phyloP scores from a whole-genome alignment of 768 basidiomycete species.

The Phaeolepiota aurea region DNA sequence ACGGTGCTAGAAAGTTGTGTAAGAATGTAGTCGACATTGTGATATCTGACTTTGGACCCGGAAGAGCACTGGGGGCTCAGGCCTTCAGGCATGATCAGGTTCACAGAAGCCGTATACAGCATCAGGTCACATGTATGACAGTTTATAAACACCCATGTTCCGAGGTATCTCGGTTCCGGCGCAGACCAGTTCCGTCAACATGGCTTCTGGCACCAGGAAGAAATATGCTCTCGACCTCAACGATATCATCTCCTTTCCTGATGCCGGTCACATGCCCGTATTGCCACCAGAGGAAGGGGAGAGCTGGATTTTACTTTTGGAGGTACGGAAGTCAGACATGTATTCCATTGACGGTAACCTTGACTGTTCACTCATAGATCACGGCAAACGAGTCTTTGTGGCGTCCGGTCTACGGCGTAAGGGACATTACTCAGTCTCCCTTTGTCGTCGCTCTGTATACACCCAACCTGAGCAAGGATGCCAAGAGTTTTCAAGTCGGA shows the following conservation, averaged over 20 bases:
- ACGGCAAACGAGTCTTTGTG: constrained; percentile 6
- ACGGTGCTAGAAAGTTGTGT: too few species aligned
- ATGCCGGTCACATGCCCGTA: constrained; percentile 12
- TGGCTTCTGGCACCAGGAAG: not conserved
- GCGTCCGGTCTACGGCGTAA: constrained; percentile 9
- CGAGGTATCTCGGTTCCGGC: too few species aligned
- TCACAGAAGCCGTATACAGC: too few species aligned
- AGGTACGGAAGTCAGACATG: constrained; percentile 8
- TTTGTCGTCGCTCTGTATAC: constrained; percentile 14
- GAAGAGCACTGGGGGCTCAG: too few species aligned
- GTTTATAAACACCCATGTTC: too few species aligned
- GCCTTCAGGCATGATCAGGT: too few species aligned
- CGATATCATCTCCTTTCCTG: constrained; percentile 15
- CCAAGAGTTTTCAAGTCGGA: constrained; percentile 9
- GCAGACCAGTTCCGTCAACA: too few species aligned
- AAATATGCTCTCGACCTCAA: constrained; percentile 13
- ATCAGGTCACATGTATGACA: too few species aligned
- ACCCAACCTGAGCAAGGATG: constrained; percentile 10
- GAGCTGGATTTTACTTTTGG: constrained; percentile 14
- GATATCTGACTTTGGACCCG: too few species aligned
- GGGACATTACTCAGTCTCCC: constrained; percentile 8
- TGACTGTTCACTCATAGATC: too few species aligned
- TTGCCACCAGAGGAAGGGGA: constrained; percentile 11
- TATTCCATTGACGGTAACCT: not conserved
- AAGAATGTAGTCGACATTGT: too few species aligned